Percentiles rank a stretch among this genome's conserved stretches.
Evolutionary conservation across 2,329 filamentous ascomycete species (phyloP).

Genomic region (Calonectria pauciramosa): DNA sequence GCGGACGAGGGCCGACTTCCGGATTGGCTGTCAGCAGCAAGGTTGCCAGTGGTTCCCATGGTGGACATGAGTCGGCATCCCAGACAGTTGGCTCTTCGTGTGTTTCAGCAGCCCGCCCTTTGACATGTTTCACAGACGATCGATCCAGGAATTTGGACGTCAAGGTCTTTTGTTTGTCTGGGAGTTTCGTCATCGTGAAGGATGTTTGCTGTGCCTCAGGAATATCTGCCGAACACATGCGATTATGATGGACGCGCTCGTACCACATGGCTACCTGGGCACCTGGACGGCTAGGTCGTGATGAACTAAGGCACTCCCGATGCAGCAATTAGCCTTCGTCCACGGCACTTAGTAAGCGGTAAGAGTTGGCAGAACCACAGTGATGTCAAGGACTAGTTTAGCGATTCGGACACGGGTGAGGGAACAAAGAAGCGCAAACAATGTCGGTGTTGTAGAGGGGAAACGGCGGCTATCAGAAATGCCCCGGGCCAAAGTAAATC

Average conservation of each 20-base stretch:
- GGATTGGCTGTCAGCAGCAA: neutral
- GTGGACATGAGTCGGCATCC: neutral
- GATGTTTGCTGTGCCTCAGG: neutral
- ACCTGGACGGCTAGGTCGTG: neutral
- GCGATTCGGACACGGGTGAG: neutral
- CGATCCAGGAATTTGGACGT: neutral
- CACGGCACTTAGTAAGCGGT: slow-evolving; percentile 1
- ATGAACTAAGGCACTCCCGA: neutral
- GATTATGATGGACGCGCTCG: neutral
- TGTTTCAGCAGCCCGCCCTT: neutral
- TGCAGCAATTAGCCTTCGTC: neutral
- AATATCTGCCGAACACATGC: neutral
- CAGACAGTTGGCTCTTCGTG: neutral
- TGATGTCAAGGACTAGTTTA: slow-evolving; percentile 11
- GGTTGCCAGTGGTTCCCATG: neutral
- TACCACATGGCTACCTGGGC: neutral
- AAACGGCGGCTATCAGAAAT: neutral
- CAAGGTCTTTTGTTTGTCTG: neutral
- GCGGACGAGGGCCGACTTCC: neutral
- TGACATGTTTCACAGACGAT: neutral
- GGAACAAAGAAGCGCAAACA: neutral
- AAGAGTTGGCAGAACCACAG: neutral
- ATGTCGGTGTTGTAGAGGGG: neutral
- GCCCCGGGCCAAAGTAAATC: slow-evolving; percentile 3
- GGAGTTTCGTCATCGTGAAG: neutral